phyloP scores from a whole-genome alignment of 2,329 filamentous ascomycete species.

The Escovopsis sp. region DNA sequence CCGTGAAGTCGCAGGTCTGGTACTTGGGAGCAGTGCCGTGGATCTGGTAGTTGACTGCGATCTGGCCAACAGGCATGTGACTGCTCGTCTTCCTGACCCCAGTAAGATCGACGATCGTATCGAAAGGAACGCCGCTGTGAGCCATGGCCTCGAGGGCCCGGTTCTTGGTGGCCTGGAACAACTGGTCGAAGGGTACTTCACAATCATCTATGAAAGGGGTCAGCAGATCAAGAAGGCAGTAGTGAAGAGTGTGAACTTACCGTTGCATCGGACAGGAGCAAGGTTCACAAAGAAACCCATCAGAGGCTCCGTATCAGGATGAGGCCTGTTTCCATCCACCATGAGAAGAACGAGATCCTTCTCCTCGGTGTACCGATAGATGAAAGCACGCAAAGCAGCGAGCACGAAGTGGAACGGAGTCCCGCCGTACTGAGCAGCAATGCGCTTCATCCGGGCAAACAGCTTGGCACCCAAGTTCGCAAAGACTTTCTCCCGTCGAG shows the following conservation, averaged over 20 bases:
- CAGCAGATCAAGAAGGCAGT: not conserved
- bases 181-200: slow-evolving; percentile 11
- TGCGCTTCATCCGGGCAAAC: slow-evolving; percentile 13
- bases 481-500: slow-evolving; percentile 8
- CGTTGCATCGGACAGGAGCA: slow-evolving; percentile 11
- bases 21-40: slow-evolving; percentile 11
- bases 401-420: slow-evolving; percentile 14
- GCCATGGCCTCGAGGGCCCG: slow-evolving; percentile 11
- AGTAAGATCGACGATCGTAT: slow-evolving; percentile 12
- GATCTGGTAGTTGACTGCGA: slow-evolving; percentile 14
- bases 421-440: slow-evolving; percentile 9
- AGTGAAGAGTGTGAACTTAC: not conserved
- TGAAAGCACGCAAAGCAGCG: slow-evolving; percentile 13
- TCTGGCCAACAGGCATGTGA: slow-evolving; percentile 12
- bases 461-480: slow-evolving; percentile 11
- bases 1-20: slow-evolving; percentile 11
- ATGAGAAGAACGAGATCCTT: slow-evolving; percentile 12
- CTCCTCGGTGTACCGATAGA: slow-evolving; percentile 12
- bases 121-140: slow-evolving; percentile 11
- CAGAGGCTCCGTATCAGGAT: slow-evolving; percentile 10
- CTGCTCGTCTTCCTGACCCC: slow-evolving; percentile 10
- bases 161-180: slow-evolving; percentile 11
- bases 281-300: slow-evolving; percentile 15
- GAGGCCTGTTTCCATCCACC: slow-evolving; percentile 13
- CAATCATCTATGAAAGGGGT: slow-evolving; percentile 7